Base-by-base conservation (phyloP, 768 basidiomycete genomes). In the Mycena belliarum region DNA sequence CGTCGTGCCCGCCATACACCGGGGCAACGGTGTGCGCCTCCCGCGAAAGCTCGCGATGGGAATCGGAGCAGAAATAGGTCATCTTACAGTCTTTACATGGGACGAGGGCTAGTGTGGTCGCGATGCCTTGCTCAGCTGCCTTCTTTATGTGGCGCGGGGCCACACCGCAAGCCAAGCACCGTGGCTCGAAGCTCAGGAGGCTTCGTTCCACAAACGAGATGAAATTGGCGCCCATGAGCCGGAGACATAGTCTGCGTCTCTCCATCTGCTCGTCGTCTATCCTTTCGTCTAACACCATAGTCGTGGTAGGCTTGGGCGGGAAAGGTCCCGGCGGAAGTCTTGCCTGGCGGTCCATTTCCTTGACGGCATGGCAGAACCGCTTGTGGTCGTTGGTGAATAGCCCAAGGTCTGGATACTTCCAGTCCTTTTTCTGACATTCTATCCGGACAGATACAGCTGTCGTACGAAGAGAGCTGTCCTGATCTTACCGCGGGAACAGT, bases 361-460 rank as follows among this genome's bases (percentile, higher is more conserved):
- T 43, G 14, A 52, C 42, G 14, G 51, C 51, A 16, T 12, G 32
- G 18, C 51, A 52, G 23, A 52, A 52, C 3, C 5, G 49, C 14
- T 52, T 52, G 16, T 52, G 51, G 12, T 52, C 51, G 28, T 52
- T 44, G 28, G 51, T 52, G 42, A 44, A 44, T 1, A 44, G 6
- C 14, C 51, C 51, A 25, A 33, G 28, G 42, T 43, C 44, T 9
- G 51, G 51, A 23, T 52, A 52, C 42, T 33, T 52, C 51, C 51
- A 52, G 42, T 52, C 51, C 41, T 18, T 44, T 52, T 43, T 52
- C 29, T 52, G 51, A 20, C 51, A 52, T 35, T 44, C 51, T 52
- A 20, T 21, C 3, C 6, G n/a, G n/a, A 32, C 6, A 32, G 15
- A 25, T 4, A 50, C 5, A 6, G 11, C 25, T 20, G 8, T 12